Evolutionary conservation across 148 eudicot species (phyloP).

Genomic region (Nepenthes mirabilis): DNA sequence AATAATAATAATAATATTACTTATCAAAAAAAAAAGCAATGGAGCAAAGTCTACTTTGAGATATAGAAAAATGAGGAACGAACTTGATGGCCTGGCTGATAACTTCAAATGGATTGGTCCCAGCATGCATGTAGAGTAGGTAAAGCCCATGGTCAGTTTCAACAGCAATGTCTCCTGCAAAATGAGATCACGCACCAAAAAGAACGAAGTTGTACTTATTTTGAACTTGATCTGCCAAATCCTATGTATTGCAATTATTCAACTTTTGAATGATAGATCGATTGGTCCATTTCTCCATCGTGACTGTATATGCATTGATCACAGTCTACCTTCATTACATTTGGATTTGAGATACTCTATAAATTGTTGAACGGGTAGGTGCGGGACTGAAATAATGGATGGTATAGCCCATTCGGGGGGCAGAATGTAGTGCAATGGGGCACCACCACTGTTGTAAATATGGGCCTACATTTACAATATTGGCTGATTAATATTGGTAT

Average conservation of each 20-base stretch:
- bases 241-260: slow-evolving; percentile 12
- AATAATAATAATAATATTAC: too few species aligned
- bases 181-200: slow-evolving; percentile 26
- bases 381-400: slow-evolving; percentile 14
- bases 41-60: slow-evolving; percentile 1
- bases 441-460: neutral
- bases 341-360: slow-evolving; percentile 10
- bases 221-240: slow-evolving; percentile 12
- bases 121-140: slow-evolving; percentile 84
- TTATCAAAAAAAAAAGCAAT: neutral
- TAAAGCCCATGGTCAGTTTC: slow-evolving; percentile 61
- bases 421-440: neutral
- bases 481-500: too few species aligned
- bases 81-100: slow-evolving; percentile 72
- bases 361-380: slow-evolving; percentile 4
- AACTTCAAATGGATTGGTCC: slow-evolving; percentile 81
- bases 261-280: slow-evolving; percentile 12
- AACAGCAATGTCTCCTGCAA: slow-evolving; percentile 76
- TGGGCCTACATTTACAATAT: too few species aligned
- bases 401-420: slow-evolving; percentile 7
- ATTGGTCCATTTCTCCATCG: slow-evolving; percentile 20
- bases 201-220: slow-evolving; percentile 18
- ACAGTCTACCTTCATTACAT: slow-evolving; percentile 14
- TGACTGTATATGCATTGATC: slow-evolving; percentile 4
- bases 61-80: slow-evolving; percentile 13